These are phyloP conservation scores for Schizosaccharomyces lindneri DNA, from an alignment of 805 yeast species.

Conservation along the genomic window DNA sequence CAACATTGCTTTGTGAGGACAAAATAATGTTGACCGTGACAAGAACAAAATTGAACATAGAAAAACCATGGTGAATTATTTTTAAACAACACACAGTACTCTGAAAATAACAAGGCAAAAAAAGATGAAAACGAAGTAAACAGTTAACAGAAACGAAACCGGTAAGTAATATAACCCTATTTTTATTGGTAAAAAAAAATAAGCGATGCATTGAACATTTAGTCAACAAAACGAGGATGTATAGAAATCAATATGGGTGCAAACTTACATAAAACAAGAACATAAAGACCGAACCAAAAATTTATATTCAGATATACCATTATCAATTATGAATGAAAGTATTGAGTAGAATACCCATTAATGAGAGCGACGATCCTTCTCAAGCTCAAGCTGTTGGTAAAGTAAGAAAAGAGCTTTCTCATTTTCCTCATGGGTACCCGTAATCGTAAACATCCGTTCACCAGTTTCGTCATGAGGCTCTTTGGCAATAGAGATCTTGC, in stretches of 20 bases:
- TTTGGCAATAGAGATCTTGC: slow-evolving; percentile 51
- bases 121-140: background rate
- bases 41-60: too few species aligned
- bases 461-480: slow-evolving; percentile 33
- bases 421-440: slow-evolving; percentile 31
- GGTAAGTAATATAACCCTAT: background rate
- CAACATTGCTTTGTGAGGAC: too few species aligned
- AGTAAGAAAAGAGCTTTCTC: slow-evolving; percentile 32
- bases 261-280: background rate
- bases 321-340: background rate
- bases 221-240: too few species aligned
- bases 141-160: background rate
- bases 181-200: background rate
- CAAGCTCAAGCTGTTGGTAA: slow-evolving; percentile 27
- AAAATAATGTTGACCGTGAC: too few species aligned
- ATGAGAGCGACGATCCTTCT: background rate
- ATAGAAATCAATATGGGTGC: too few species aligned
- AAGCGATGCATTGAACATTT: too few species aligned
- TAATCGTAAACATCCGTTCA: slow-evolving; percentile 45
- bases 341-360: background rate
- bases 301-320: background rate
- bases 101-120: background rate
- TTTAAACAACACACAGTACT: background rate
- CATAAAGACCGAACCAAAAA: background rate
- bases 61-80: background rate